phyloP scores from a whole-genome alignment of 345 rosid species.

The Eutrema yunnanense region DNA sequence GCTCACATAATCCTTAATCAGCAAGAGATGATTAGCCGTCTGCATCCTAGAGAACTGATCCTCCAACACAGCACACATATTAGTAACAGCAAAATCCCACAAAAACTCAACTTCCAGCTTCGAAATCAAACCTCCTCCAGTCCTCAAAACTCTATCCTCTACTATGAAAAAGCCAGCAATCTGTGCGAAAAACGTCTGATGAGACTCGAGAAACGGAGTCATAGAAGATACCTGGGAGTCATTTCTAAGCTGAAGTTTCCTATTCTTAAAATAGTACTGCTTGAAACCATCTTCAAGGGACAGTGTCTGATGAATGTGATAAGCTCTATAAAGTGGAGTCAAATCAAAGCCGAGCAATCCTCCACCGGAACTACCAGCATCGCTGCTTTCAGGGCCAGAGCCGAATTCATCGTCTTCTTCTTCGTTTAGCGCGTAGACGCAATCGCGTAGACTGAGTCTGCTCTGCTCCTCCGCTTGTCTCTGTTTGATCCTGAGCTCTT shows the following conservation, averaged over 20 bases:
- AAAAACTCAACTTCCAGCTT: constrained; percentile 80
- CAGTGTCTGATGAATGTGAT: constrained; percentile 83
- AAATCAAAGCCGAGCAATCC: constrained; percentile 67
- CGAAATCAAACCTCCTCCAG: constrained; percentile 83
- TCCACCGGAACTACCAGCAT: constrained; percentile 40
- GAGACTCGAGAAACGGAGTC: constrained; percentile 96
- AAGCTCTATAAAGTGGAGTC: constrained; percentile 83
- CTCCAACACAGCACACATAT: constrained; percentile 94
- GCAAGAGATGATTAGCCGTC: constrained; percentile 86
- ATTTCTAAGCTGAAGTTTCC: constrained; percentile 90
- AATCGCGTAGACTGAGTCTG: constrained; percentile 79
- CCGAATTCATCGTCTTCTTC: constrained; percentile 67
- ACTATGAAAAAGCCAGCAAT: constrained; percentile 95
- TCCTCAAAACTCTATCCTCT: constrained; percentile 83
- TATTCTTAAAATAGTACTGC: constrained; percentile 80
- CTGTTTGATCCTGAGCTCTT: constrained; percentile 93
- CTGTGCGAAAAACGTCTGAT: constrained; percentile 93
- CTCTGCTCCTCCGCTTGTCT: constrained; percentile 96
- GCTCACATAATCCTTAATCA: constrained; percentile 96
- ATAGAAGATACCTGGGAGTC: constrained; percentile 98
- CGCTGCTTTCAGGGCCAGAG: constrained; percentile 41
- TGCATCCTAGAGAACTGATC: constrained; percentile 99
- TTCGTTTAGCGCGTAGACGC: constrained; percentile 76
- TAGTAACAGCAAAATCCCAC: constrained; percentile 93
- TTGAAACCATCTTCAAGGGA: constrained; percentile 82